Percentiles rank a stretch among this genome's conserved stretches.
phyloP scores from a whole-genome alignment of 257 asterid species.

The Solanum ossicruentum region DNA sequence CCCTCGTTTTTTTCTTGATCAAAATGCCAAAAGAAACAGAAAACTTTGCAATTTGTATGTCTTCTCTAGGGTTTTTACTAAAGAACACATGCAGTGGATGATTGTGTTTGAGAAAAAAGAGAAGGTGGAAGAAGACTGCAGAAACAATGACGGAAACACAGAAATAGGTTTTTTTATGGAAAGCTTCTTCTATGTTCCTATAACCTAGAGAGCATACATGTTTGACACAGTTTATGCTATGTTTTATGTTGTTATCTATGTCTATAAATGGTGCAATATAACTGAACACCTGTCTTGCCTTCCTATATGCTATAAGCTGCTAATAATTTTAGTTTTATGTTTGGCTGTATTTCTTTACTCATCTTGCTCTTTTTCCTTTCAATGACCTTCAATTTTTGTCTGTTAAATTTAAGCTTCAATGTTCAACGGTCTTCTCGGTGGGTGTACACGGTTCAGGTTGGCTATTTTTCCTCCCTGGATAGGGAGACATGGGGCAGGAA shows the following conservation, averaged over 20 bases:
- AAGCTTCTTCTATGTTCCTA: neutral
- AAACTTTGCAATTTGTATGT: too few relatives aligned
- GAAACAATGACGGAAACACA: too few relatives aligned
- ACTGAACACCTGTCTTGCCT: neutral
- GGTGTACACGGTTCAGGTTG: neutral
- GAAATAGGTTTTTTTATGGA: neutral
- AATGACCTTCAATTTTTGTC: neutral
- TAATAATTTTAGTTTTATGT: neutral
- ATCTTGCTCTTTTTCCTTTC: neutral
- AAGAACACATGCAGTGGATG: too few relatives aligned
- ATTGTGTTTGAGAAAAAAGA: too few relatives aligned
- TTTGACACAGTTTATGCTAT: neutral
- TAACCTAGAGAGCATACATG: neutral
- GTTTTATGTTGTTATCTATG: neutral
- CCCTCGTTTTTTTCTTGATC: too few relatives aligned
- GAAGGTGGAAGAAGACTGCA: too few relatives aligned
- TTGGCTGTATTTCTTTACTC: neutral
- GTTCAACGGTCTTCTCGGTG: neutral
- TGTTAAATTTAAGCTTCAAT: neutral
- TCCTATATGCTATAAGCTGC: neutral
- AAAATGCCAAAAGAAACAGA: too few relatives aligned
- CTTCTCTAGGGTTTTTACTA: too few relatives aligned
- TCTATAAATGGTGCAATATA: neutral
- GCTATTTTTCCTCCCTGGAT: neutral
- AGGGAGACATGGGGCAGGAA: neutral